Conservation (phyloP, 805 yeast species). For the Schwanniomyces occidentalis region DNA sequence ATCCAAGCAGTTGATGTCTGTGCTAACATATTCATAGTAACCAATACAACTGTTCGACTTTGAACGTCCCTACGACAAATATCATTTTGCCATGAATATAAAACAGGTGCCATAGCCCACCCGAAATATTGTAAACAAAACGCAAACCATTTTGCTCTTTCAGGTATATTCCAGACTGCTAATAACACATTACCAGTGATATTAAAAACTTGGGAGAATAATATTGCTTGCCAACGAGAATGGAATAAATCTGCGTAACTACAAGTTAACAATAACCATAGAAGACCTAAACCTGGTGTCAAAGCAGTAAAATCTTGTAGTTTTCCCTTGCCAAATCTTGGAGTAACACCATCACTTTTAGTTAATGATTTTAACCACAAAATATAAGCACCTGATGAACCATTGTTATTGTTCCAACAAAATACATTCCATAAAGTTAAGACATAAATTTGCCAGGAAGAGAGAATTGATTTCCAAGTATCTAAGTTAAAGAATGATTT, state of each 20-base stretch:
- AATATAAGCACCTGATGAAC: constrained; percentile 30
- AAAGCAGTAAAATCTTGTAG: constrained; percentile 39
- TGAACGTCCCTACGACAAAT: constrained; percentile 54
- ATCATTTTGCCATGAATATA: constrained; percentile 55
- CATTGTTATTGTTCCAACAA: constrained; percentile 59
- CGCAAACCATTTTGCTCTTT: constrained; percentile 58
- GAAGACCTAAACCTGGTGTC: constrained; percentile 40
- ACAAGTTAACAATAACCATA: constrained; percentile 27
- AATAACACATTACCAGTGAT: constrained; percentile 50
- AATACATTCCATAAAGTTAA: constrained; percentile 51
- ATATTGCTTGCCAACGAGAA: constrained; percentile 47
- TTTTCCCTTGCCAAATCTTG: constrained; percentile 30
- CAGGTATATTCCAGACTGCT: constrained; percentile 55
- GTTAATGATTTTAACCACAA: constrained; percentile 48
- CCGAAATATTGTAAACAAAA: constrained; percentile 55
- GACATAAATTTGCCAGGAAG: constrained; percentile 58
- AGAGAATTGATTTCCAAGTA: constrained; percentile 31
- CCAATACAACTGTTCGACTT: constrained; percentile 53
- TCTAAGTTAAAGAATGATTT: constrained; percentile 36
- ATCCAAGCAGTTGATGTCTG: constrained; percentile 54
- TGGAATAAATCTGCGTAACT: constrained; percentile 34
- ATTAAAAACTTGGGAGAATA: constrained; percentile 51
- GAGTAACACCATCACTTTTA: neutral
- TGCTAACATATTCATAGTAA: constrained; percentile 49
- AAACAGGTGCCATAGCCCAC: constrained; percentile 58